Percentiles rank a stretch among this genome's conserved stretches.
phyloP scores from a whole-genome alignment of 2,329 filamentous ascomycete species.

The Diplodia intermedia region DNA sequence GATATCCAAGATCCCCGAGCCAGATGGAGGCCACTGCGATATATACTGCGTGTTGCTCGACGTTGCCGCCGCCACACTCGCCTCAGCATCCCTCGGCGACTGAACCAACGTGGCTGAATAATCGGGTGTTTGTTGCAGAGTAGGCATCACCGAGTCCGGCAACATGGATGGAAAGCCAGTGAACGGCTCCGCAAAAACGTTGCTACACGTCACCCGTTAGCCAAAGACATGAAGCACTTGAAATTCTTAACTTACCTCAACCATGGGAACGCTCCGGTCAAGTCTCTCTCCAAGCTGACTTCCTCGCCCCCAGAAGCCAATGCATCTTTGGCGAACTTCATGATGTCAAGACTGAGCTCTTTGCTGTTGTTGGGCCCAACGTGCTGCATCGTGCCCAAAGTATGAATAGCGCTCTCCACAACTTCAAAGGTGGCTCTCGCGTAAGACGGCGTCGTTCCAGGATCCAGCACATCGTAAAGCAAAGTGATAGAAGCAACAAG shows the following conservation, averaged over 20 bases:
- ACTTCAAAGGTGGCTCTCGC: constrained; percentile 6
- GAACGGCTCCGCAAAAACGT: constrained; percentile 4
- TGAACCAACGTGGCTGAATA: not conserved
- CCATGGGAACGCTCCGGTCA: constrained; percentile 8
- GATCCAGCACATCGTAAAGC: constrained; percentile 17
- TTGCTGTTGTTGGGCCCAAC: constrained; percentile 14
- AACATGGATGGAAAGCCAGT: not conserved
- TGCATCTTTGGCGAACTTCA: constrained; percentile 18
- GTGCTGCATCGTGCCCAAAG: constrained; percentile 1
- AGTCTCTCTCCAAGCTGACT: not conserved
- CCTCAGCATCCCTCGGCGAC: not conserved
- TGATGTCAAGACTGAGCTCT: constrained; percentile 11
- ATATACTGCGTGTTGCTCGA: not conserved
- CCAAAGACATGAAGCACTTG: not conserved
- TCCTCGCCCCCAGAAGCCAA: constrained; percentile 6
- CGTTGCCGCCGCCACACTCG: not conserved
- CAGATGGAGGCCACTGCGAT: not conserved
- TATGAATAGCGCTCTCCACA: not conserved
- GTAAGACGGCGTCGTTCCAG: not conserved
- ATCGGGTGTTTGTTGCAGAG: not conserved
- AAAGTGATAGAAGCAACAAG: not conserved
- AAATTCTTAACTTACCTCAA: not conserved
- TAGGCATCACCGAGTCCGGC: not conserved
- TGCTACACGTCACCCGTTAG: not conserved
- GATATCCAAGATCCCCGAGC: not conserved